Conservation (phyloP, 1,139 yeast genomes). For the Geotrichum cucujoidarum region DNA sequence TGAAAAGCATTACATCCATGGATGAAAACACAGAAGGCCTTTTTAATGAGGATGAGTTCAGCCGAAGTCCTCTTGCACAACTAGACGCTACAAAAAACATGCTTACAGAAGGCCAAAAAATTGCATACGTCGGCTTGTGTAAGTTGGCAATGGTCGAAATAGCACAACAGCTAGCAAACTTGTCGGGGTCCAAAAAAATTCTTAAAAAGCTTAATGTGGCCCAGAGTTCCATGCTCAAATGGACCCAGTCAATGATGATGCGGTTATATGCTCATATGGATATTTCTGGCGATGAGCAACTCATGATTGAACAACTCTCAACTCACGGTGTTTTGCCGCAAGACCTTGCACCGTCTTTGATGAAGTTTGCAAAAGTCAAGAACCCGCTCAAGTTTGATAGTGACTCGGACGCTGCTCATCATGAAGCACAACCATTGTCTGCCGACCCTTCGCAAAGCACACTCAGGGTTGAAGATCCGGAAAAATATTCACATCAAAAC, state of each 20-base stretch:
- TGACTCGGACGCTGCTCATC: neutral
- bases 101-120: constrained; percentile 77
- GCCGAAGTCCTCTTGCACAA: constrained; percentile 55
- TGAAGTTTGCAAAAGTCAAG: constrained; percentile 29
- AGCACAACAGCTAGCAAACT: constrained; percentile 69
- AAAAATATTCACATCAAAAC: constrained; percentile 37
- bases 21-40: constrained; percentile 81
- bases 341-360: constrained; percentile 59
- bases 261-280: constrained; percentile 79
- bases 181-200: constrained; percentile 50
- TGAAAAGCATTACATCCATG: constrained; percentile 58
- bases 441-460: constrained; percentile 12
- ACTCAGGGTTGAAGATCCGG: constrained; percentile 34
- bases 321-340: constrained; percentile 72
- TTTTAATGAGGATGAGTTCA: constrained; percentile 48
- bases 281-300: constrained; percentile 56
- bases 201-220: constrained; percentile 53
- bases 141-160: constrained; percentile 70
- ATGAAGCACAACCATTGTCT: neutral
- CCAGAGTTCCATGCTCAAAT: constrained; percentile 74
- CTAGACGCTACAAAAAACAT: constrained; percentile 74
- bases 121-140: constrained; percentile 85
- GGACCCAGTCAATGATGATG: constrained; percentile 73
- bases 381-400: constrained; percentile 27
- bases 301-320: constrained; percentile 82